Percentiles rank a stretch among this genome's conserved stretches.
phyloP scores from a whole-genome alignment of 345 rosid genomes.

The Zanthoxylum bungeanum region DNA sequence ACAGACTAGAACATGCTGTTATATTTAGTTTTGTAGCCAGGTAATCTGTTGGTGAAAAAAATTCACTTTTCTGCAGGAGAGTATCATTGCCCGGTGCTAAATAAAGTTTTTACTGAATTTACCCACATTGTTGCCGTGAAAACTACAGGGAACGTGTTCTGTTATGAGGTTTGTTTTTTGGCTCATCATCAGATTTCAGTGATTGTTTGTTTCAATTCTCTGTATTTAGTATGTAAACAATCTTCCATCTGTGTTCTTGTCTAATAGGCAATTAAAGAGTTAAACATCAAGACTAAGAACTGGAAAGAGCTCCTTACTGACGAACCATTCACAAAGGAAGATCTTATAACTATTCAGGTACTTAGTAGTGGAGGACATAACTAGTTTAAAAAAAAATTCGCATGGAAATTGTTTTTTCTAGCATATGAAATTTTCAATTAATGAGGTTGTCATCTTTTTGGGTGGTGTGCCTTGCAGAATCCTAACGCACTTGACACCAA shows the following conservation, averaged over 20 bases:
- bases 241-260: slow-evolving; percentile 7
- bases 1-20: neutral
- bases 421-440: neutral
- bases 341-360: slow-evolving; percentile 85
- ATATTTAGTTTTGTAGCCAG: neutral
- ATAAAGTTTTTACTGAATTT: slow-evolving; percentile 90
- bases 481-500: slow-evolving; percentile 72
- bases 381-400: no score
- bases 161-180: slow-evolving; percentile 59
- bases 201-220: slow-evolving; percentile 13
- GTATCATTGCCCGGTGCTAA: slow-evolving; percentile 83
- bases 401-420: slow-evolving; percentile 4
- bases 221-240: neutral
- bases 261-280: slow-evolving; percentile 78
- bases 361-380: neutral
- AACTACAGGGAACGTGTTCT: slow-evolving; percentile 88
- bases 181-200: slow-evolving; percentile 4
- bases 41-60: neutral
- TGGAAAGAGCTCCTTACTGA: slow-evolving; percentile 93
- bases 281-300: slow-evolving; percentile 88
- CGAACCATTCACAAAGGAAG: slow-evolving; percentile 74
- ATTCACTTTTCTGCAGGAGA: slow-evolving; percentile 52
- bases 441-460: neutral
- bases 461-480: slow-evolving; percentile 44
- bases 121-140: slow-evolving; percentile 90